Percentiles rank a stretch among this genome's conserved stretches.
These are phyloP conservation scores for Didymella glomerata DNA, from an alignment of 2,329 filamentous ascomycete genomes.

Conservation along the genomic window DNA sequence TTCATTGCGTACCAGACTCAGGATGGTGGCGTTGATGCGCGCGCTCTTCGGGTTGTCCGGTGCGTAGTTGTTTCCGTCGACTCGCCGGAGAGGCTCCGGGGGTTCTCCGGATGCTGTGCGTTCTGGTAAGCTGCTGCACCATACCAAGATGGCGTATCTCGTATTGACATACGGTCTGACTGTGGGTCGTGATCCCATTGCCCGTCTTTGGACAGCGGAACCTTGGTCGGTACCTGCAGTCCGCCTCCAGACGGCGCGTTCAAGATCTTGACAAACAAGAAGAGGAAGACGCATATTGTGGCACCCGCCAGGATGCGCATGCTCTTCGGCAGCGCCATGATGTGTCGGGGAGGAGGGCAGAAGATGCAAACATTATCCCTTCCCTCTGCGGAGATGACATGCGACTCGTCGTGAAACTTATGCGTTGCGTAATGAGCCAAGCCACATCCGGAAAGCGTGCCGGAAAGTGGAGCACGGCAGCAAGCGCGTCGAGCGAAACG, in stretches of 20 bases:
- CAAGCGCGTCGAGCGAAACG: slow-evolving; percentile 19
- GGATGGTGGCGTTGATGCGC: slow-evolving; percentile 90
- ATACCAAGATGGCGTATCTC: background rate
- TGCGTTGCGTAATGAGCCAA: slow-evolving; percentile 23
- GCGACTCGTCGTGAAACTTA: slow-evolving; percentile 20
- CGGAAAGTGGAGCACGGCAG: slow-evolving; percentile 21
- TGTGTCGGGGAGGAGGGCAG: slow-evolving; percentile 35
- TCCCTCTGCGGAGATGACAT: slow-evolving; percentile 10
- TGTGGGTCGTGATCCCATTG: slow-evolving; percentile 83
- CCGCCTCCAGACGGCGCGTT: slow-evolving; percentile 61
- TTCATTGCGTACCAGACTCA: slow-evolving; percentile 90
- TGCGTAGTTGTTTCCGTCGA: slow-evolving; percentile 75
- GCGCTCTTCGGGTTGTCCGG: slow-evolving; percentile 77
- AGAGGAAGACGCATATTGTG: slow-evolving; percentile 76
- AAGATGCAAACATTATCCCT: slow-evolving; percentile 13
- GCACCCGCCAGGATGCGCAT: slow-evolving; percentile 79
- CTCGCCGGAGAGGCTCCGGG: slow-evolving; percentile 75
- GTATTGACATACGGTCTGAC: slow-evolving; percentile 75
- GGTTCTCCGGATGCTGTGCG: slow-evolving; percentile 81
- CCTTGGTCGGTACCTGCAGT: slow-evolving; percentile 46
- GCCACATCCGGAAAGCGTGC: slow-evolving; percentile 11
- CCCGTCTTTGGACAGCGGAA: slow-evolving; percentile 55
- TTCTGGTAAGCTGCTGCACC: slow-evolving; percentile 13
- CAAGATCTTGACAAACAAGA: slow-evolving; percentile 80
- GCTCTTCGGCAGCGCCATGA: slow-evolving; percentile 85